Base-by-base conservation (phyloP, 106 monocot species). In the Dendrobium huoshanense region DNA sequence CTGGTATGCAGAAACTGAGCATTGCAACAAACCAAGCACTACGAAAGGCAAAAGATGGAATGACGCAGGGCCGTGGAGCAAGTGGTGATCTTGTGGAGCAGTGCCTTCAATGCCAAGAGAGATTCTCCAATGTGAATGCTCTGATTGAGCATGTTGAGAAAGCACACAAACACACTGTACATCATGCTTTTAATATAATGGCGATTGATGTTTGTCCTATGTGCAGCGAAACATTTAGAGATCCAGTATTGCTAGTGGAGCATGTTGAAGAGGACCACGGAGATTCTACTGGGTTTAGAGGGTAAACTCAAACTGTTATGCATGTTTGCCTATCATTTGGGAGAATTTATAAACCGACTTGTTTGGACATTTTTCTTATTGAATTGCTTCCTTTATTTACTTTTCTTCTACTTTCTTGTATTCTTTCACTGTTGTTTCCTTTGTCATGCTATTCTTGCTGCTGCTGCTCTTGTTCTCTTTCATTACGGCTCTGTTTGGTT, bases 191-290 rank as follows among this genome's bases (percentile, higher is more conserved):
- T 45, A 81, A 58, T 55, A 77, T 77, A n/a, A 72, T 68, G 31
- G 76, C 83, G 0, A 54, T 91, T 70, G 92, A 91, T 82, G 82
- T 89, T 37, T 95, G 95, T 77, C 95, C 95, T 11, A 89, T 85
- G 80, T 95, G 92, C 79, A 85, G 87, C 73, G 87, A 86, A 84
- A 93, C 81, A 20, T 96, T 96, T 64, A 42, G 59, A 72, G 88
- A 93, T 78, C 93, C 96, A 41, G 93, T 93, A 44, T 83, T 88
- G 80, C 78, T 93, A 67, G 90, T 96, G 72, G 77, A 93, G 77
- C 93, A 96, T 87, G 87, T 96, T 43, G 95, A 96, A 83, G 96
- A 96, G 85, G 88, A 96, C 47, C 96, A 96, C 72, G 85, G 87
- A 74, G 91, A 90, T 10, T 78, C 82, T 31, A 89, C 96, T 22